These are phyloP conservation scores for Sclerotinia sclerotiorum DNA, from an alignment of 2,329 filamentous ascomycete species.

Conservation along the genomic window DNA sequence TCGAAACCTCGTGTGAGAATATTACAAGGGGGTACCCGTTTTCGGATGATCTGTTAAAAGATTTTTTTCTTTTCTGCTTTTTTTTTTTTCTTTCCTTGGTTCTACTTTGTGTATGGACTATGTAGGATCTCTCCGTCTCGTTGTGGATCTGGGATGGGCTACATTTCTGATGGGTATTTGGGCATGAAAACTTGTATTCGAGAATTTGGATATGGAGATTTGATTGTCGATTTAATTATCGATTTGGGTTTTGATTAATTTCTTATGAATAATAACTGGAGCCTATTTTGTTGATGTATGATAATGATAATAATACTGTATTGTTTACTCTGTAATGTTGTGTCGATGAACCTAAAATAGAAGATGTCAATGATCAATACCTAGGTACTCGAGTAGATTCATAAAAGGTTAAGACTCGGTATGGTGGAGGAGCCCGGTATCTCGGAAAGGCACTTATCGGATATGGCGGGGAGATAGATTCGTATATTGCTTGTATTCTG, in stretches of 20 bases:
- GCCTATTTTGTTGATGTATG: background rate
- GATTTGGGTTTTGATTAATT: background rate
- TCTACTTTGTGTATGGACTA: background rate
- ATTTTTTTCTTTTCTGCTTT: background rate
- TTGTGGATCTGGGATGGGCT: slow-evolving; percentile 2
- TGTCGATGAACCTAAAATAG: background rate
- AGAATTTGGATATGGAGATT: slow-evolving; percentile 9
- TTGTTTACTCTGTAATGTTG: background rate
- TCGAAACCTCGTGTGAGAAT: background rate
- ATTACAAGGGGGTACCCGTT: background rate
- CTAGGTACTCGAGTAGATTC: background rate
- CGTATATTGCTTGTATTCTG: background rate
- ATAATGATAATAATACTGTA: background rate
- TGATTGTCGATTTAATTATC: background rate
- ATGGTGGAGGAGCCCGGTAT: background rate
- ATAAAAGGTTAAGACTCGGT: background rate
- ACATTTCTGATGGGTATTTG: slow-evolving; percentile 8
- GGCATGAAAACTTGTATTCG: slow-evolving; percentile 14
- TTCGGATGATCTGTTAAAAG: background rate
- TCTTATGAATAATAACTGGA: background rate
- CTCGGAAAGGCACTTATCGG: slow-evolving; percentile 1
- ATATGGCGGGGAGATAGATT: slow-evolving; percentile 2
- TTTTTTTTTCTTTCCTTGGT: background rate
- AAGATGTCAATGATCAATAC: background rate
- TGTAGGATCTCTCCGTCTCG: background rate